Conservation (phyloP, 768 basidiomycete genomes). For the Lactifluus echinatus region DNA sequence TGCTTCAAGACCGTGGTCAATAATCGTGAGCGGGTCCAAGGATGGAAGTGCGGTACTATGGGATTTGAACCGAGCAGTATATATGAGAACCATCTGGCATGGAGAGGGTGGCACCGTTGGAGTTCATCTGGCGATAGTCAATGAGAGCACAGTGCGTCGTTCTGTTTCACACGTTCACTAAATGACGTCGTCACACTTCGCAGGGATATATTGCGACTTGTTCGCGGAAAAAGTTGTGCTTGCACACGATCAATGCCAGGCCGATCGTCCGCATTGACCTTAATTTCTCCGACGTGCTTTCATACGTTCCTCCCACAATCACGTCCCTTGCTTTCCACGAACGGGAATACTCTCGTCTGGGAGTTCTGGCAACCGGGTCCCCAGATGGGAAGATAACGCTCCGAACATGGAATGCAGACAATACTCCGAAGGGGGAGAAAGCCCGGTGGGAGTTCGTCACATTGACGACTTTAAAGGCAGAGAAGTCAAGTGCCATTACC, state of each 20-base stretch:
- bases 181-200: neutral
- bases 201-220: conserved; percentile 88
- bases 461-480: conserved; percentile 56
- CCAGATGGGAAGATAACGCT: conserved; percentile 69
- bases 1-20: conserved; percentile 74
- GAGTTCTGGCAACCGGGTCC: conserved; percentile 74
- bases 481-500: conserved; percentile 41
- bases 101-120: conserved; percentile 30
- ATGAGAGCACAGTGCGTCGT: conserved; percentile 71
- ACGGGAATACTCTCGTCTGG: conserved; percentile 72
- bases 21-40: conserved; percentile 73
- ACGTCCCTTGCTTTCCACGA: conserved; percentile 82
- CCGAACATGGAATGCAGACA: conserved; percentile 79
- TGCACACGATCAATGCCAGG: conserved; percentile 83
- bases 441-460: conserved; percentile 71
- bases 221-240: conserved; percentile 56
- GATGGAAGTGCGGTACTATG: conserved; percentile 84
- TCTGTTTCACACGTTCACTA: conserved; percentile 3
- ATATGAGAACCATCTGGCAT: conserved; percentile 77
- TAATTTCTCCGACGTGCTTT: conserved; percentile 35
- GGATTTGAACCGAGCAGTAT: conserved; percentile 81
- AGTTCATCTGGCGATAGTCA: conserved; percentile 66
- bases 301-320: conserved; percentile 42
- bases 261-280: conserved; percentile 67
- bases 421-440: conserved; percentile 54